Evolutionary conservation across 139 green algal genomes (phyloP).

Genomic region (Picochlorum sp.): DNA sequence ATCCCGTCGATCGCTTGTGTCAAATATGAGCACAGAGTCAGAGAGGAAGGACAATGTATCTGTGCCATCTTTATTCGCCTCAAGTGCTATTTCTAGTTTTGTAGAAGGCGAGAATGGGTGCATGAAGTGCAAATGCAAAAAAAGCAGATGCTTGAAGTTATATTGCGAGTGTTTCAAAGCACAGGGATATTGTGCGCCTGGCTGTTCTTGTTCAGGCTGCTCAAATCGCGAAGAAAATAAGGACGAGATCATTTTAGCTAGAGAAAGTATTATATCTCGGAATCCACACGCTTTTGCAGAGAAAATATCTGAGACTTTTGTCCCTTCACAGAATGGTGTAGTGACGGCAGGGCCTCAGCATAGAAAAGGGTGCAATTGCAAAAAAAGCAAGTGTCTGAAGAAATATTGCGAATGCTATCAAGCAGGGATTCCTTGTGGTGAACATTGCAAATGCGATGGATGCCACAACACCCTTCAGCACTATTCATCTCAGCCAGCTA

Average conservation of each 20-base stretch:
- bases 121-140: constrained; percentile 79
- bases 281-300: constrained; percentile 48
- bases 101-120: neutral
- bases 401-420: constrained; percentile 99
- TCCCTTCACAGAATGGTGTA: neutral
- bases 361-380: constrained; percentile 37
- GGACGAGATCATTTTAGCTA: constrained; percentile 21
- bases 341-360: constrained; percentile 33
- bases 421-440: constrained; percentile 68
- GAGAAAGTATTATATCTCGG: constrained; percentile 34
- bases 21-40: neutral
- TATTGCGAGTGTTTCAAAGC: constrained; percentile 84
- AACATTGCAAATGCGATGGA: constrained; percentile 74
- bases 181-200: constrained; percentile 42
- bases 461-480: constrained; percentile 48
- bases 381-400: constrained; percentile 80
- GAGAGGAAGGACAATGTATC: neutral
- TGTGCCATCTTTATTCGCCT: neutral
- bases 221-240: constrained; percentile 45
- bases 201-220: constrained; percentile 58
- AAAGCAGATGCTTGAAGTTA: constrained; percentile 78
- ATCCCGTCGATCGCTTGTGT: neutral
- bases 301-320: constrained; percentile 19
- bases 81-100: neutral
- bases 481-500: no score